phyloP scores from a whole-genome alignment of 768 basidiomycete genomes.

The Mycena alexandri region DNA sequence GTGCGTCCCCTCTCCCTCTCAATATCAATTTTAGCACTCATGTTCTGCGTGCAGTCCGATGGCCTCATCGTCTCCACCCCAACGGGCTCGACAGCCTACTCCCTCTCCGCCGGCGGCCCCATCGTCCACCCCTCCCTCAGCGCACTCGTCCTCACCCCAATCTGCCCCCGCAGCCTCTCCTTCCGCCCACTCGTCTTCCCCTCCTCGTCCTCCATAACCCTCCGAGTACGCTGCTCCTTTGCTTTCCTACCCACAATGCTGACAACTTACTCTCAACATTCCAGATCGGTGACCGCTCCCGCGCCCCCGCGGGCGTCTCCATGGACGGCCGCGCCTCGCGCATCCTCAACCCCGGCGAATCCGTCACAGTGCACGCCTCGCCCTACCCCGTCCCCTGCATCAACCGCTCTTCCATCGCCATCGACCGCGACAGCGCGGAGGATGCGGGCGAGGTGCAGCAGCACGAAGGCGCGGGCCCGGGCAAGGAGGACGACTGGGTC shows the following conservation, averaged over 20 bases:
- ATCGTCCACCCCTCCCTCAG: slow-evolving; percentile 95
- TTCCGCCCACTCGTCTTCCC: slow-evolving; percentile 95
- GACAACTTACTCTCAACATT: background rate
- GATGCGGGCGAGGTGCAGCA: slow-evolving; percentile 44
- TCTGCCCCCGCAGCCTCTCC: slow-evolving; percentile 92
- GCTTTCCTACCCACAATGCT: background rate
- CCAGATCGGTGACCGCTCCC: slow-evolving; percentile 87
- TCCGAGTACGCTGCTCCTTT: slow-evolving; percentile 65
- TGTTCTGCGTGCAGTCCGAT: slow-evolving; percentile 72
- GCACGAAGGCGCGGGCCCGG: slow-evolving; percentile 80
- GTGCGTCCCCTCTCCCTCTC: slow-evolving; percentile 60
- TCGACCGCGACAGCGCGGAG: no score
- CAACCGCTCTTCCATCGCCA: slow-evolving; percentile 82
- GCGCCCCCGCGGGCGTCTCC: slow-evolving; percentile 89
- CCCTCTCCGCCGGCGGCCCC: slow-evolving; percentile 94
- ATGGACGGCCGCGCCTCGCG: slow-evolving; percentile 94
- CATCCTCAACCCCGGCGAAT: slow-evolving; percentile 86
- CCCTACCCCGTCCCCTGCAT: slow-evolving; percentile 94
- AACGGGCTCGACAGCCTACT: slow-evolving; percentile 97
- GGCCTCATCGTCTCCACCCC: slow-evolving; percentile 96
- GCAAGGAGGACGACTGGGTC: slow-evolving; percentile 96
- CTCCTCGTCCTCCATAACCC: slow-evolving; percentile 78
- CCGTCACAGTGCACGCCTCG: slow-evolving; percentile 86
- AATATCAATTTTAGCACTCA: slow-evolving; percentile 30
- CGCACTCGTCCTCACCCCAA: slow-evolving; percentile 93